Evolutionary conservation across 129 eudicot species (phyloP).

Genomic region (Silybum marianum): DNA sequence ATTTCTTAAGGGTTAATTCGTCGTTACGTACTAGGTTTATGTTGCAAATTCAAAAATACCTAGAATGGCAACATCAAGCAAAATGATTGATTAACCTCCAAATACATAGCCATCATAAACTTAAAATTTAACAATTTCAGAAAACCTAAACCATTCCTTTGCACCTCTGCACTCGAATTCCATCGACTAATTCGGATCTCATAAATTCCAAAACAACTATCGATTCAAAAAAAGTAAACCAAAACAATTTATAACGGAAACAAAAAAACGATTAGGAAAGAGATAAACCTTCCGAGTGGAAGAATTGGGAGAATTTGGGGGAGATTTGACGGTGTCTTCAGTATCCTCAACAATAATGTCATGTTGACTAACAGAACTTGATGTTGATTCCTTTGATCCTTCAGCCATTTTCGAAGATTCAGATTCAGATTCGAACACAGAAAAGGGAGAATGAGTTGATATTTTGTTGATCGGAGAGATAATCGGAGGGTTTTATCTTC

Average conservation of each 20-base stretch:
- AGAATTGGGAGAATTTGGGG: conserved; percentile 78
- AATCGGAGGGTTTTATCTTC: conserved; percentile 25
- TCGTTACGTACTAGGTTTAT: conserved; percentile 8
- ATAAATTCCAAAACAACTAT: background rate
- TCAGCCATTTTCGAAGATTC: conserved; percentile 52
- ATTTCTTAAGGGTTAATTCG: background rate
- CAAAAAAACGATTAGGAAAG: background rate
- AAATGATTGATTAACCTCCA: conserved; percentile 10
- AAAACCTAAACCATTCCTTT: conserved; percentile 6
- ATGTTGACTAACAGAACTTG: conserved; percentile 42
- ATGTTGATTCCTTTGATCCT: conserved; percentile 61
- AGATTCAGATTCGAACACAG: conserved; percentile 17
- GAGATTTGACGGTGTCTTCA: conserved; percentile 69
- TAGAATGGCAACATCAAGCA: conserved; percentile 3
- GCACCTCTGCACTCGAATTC: conserved; percentile 12
- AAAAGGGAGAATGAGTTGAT: too few species aligned
- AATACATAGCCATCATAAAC: background rate
- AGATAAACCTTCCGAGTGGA: conserved; percentile 88
- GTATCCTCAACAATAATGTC: conserved; percentile 57
- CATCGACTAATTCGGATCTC: conserved; percentile 30
- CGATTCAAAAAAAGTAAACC: conserved; percentile 5
- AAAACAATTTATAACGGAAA: background rate
- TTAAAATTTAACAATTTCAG: background rate
- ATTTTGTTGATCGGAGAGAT: conserved; percentile 11
- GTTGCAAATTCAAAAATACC: conserved; percentile 8